Evolutionary conservation across 2,329 filamentous ascomycete species (phyloP), one percentile per base, ranked within the genome.

Genomic region (Pseudogymnoascus sp.): DNA sequence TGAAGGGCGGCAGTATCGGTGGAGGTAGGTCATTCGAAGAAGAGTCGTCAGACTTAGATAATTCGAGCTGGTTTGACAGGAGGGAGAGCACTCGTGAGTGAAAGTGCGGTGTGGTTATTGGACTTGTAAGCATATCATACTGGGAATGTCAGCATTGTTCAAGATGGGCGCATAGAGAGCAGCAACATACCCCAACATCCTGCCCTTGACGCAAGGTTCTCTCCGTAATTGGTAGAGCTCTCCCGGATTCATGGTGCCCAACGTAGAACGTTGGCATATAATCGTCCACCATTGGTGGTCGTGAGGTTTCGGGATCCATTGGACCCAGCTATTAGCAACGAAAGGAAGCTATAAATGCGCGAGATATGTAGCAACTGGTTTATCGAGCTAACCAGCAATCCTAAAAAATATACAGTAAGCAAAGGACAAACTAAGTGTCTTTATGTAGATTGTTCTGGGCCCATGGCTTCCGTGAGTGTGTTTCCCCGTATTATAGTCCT

Each of bases 81-180:
- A 90, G 78, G 24, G 79, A 78, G 67, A 89, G 79, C 14, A 95
- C 85, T 63, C 89, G 83, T 28, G 84, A 79, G 66, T 86, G 87
- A 74, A 93, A 95, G 70, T 86, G 81, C 19, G 79, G 75, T 70
- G 89, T 95, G 40, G 90, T 93, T 72, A 96, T 87, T 60, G 89
- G 88, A 16, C 86, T 87, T 4, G 90, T 93, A 67, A 90, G 82
- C 78, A 92, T 90, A 72, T 88, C 85, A 78, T 93, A 91, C 89
- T 93, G 66, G 62, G 65, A 61, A 60, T 59, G 63, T 70, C 65
- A 73, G 69, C 64, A 61, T 35, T 28, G 46, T 56, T 68, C 60
- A 71, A 63, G 26, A 60, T 12, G 28, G 60, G 16, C n/a, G 41
- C 22, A 38, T 35, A 62, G 67, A 31, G 66, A 66, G 37, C 43